Conservation (phyloP, 2,329 filamentous ascomycete species). For the Fusarium zealandicum region DNA sequence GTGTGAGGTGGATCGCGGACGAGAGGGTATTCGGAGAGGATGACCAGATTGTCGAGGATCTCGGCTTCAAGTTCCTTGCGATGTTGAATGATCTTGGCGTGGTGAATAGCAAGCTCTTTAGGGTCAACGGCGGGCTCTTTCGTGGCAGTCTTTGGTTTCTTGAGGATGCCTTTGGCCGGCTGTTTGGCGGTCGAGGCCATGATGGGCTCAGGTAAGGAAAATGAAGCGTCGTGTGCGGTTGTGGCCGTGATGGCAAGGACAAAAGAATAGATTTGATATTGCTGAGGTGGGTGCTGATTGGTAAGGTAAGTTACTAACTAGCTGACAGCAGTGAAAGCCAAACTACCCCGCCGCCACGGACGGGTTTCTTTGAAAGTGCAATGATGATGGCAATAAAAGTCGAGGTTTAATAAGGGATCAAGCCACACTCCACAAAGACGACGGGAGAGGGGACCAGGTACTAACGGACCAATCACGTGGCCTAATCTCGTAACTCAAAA, state of each 20-base stretch:
- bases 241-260: constrained; percentile 1
- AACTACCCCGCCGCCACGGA: constrained; percentile 18
- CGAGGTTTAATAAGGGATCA: constrained; percentile 2
- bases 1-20: constrained; percentile 43
- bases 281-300: neutral
- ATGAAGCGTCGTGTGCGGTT: neutral
- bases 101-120: constrained; percentile 75
- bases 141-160: constrained; percentile 52
- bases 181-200: constrained; percentile 45
- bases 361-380: too few relatives aligned
- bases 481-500: neutral
- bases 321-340: too few relatives aligned
- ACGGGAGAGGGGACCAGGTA: neutral
- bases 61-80: constrained; percentile 79
- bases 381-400: constrained; percentile 5
- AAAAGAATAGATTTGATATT: neutral
- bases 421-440: constrained; percentile 22
- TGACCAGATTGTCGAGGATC: constrained; percentile 76
- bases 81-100: constrained; percentile 82
- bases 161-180: constrained; percentile 65
- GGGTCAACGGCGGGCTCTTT: constrained; percentile 48
- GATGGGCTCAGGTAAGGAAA: neutral
- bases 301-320: too few relatives aligned
- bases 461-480: constrained; percentile 1
- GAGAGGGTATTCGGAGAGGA: constrained; percentile 68